phyloP scores from a whole-genome alignment of 1,284 basidiomycete species.

The Ganoderma sinense region DNA sequence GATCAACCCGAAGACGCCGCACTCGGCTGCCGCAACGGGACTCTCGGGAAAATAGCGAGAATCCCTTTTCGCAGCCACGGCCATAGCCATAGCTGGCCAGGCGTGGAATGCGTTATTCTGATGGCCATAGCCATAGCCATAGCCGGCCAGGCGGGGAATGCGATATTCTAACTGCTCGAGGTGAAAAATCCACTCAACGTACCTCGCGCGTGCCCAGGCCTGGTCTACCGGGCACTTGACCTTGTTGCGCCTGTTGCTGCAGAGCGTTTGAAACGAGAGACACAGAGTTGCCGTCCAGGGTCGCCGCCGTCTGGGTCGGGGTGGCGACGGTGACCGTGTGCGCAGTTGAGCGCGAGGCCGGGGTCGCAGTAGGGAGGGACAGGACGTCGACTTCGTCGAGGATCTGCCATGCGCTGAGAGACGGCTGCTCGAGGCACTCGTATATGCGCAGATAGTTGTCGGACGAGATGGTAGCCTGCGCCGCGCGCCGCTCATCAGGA shows the following conservation, averaged over 20 bases:
- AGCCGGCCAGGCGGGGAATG: too few relatives aligned
- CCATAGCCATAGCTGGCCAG: too few relatives aligned
- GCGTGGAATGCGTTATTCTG: too few relatives aligned
- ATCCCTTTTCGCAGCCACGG: too few relatives aligned
- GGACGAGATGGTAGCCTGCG: constrained; percentile 84
- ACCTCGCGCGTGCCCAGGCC: constrained; percentile 68
- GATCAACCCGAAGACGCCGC: too few relatives aligned
- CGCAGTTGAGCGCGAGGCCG: constrained; percentile 52
- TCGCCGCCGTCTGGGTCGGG: constrained; percentile 67
- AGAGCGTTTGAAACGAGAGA: constrained; percentile 68
- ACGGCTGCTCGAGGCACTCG: constrained; percentile 88
- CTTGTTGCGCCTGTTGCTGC: constrained; percentile 61
- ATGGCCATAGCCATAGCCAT: too few relatives aligned
- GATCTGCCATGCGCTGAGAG: constrained; percentile 82
- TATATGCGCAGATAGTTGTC: constrained; percentile 90
- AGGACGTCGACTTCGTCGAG: constrained; percentile 82
- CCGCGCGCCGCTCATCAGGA: background rate
- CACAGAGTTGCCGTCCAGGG: constrained; percentile 63
- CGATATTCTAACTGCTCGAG: too few relatives aligned
- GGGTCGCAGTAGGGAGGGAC: constrained; percentile 55
- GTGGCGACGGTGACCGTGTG: constrained; percentile 66
- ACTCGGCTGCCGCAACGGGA: too few relatives aligned
- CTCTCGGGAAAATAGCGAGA: too few relatives aligned
- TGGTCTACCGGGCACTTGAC: constrained; percentile 49
- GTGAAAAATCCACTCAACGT: too few relatives aligned